Conservation (phyloP, 192 early-diverging fungal species). For the Gonapodya sp. region DNA sequence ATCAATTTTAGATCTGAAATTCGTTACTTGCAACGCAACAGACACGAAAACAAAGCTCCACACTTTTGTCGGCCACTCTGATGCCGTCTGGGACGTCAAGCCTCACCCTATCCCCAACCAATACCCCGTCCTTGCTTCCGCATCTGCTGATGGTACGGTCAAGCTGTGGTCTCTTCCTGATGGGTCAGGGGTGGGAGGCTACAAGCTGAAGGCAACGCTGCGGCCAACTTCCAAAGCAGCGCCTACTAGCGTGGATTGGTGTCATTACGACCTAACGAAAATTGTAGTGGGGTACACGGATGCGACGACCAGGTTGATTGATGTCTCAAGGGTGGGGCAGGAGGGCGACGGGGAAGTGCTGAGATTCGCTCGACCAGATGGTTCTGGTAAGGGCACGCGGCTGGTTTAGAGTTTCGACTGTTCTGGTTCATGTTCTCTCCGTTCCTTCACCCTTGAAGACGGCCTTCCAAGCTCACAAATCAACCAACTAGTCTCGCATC, state of each 20-base stretch:
- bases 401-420: neutral
- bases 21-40: neutral
- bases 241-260: conserved; percentile 65
- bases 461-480: conserved; percentile 58
- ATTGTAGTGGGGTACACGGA: conserved; percentile 57
- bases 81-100: conserved; percentile 76
- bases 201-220: conserved; percentile 23
- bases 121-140: conserved; percentile 52
- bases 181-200: neutral
- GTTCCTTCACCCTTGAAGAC: conserved; percentile 27
- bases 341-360: conserved; percentile 56
- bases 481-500: conserved; percentile 63
- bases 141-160: conserved; percentile 67
- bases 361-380: conserved; percentile 42
- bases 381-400: conserved; percentile 43
- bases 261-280: conserved; percentile 42
- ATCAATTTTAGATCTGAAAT: too few species aligned
- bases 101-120: conserved; percentile 44
- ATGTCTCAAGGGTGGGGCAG: conserved; percentile 27
- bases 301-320: conserved; percentile 56
- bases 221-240: neutral
- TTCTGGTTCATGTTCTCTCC: conserved; percentile 5
- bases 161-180: conserved; percentile 52
- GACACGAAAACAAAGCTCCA: conserved; percentile 26
- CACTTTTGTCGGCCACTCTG: conserved; percentile 68